Evolutionary conservation across 1,139 yeast genomes (phyloP), one percentile per base, ranked within the genome.

Genomic region (Blastobotrys ciferrii): DNA sequence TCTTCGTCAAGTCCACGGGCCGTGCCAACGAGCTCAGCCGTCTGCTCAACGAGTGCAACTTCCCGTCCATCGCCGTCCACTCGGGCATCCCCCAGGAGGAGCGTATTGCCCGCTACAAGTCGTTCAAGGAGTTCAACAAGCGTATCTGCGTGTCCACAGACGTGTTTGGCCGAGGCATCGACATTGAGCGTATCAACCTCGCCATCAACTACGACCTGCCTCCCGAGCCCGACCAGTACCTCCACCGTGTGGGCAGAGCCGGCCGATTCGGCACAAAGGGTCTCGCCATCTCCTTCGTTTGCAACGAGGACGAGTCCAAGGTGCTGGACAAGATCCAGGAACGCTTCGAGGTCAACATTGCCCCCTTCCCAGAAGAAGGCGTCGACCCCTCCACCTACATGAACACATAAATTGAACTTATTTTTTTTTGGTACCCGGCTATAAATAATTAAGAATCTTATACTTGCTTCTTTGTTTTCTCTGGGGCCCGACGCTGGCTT

Each of bases 191-290:
- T 76, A 91, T 92, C 73, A 92, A 92, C 74, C 76, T 92, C 70
- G 98, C 98, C 55, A 89, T 92, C 77, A 92, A 92, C 77, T 92
- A 92, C 72, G 98, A 92, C 73, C 56, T 68, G 61, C 80, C 82
- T 48, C 76, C 72, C 59, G 96, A 88, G 74, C 96, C 98, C 57
- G 98, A 92, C 73, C 97, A 92, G 73, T 92, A 92, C 74, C 81
- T 92, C 69, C 98, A 92, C 77, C 87, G 98, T 76, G 98, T 92
- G 55, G 98, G 98, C 69, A 89, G 98, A 82, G 98, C 98, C 61
- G 98, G 98, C 74, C 89, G 98, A 80, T 92, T 92, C 65, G 98
- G 98, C 77, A 92, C 98, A 69, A 92, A 92, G 76, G 98, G 98
- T 75, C 82, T 92, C 64, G 96, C 97, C 48, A 79, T 92, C 54